Conservation (phyloP, 2,329 filamentous ascomycete genomes). For the Helicocarpus griseus region DNA sequence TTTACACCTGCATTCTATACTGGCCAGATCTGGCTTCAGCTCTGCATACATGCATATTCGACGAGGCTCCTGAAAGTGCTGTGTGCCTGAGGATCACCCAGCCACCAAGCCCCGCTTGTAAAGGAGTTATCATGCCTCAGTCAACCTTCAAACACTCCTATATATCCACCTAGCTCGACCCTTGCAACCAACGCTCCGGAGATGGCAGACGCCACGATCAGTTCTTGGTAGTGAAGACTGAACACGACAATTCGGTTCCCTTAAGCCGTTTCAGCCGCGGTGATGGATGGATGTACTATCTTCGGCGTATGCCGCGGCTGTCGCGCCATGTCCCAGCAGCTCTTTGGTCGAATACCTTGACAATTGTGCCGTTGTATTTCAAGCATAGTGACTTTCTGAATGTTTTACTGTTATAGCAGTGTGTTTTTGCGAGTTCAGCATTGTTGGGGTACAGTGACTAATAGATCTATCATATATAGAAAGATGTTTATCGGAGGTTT, state of each 20-base stretch:
- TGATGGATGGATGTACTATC: not conserved
- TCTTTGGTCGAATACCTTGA: not conserved
- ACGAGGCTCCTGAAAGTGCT: not conserved
- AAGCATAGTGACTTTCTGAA: conserved; percentile 6
- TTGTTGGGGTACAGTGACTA: conserved; percentile 17
- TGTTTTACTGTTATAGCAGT: conserved; percentile 2
- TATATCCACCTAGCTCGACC: not conserved
- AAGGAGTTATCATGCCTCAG: conserved; percentile 4
- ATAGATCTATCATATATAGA: conserved; percentile 43
- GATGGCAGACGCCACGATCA: not conserved
- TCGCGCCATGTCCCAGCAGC: not conserved
- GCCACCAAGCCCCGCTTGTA: conserved; percentile 5
- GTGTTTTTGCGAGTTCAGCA: not conserved
- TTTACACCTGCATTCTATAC: conserved; percentile 1
- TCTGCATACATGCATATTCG: conserved; percentile 8
- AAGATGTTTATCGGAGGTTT: conserved; percentile 99
- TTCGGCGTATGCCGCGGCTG: not conserved
- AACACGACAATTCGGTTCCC: not conserved
- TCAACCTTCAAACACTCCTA: not conserved
- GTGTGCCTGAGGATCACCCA: not conserved
- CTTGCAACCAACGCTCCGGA: not conserved
- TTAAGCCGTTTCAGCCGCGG: not conserved
- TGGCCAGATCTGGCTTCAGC: conserved; percentile 1
- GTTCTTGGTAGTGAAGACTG: not conserved
- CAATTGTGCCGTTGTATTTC: not conserved